These are phyloP conservation scores for Cladophialophora bantiana DNA, from an alignment of 2,329 filamentous ascomycete species.

Conservation along the genomic window DNA sequence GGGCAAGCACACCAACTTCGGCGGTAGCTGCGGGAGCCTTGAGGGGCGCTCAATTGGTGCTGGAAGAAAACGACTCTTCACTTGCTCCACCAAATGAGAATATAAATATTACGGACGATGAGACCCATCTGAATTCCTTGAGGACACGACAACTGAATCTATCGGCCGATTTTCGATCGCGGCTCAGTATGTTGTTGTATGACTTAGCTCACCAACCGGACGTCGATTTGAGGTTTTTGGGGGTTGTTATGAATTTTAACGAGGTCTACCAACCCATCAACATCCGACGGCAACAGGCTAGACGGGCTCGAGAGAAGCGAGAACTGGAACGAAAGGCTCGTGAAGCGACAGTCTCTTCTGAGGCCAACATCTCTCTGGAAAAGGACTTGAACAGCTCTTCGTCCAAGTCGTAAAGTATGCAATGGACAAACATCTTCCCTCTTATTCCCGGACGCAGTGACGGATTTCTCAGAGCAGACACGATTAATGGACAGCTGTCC, in stretches of 20 bases:
- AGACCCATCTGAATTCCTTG: slow-evolving; percentile 75
- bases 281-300: slow-evolving; percentile 60
- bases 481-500: background rate
- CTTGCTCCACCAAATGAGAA: slow-evolving; percentile 18
- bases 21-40: slow-evolving; percentile 16
- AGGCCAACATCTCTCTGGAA: slow-evolving; percentile 32
- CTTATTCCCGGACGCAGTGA: background rate
- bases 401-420: slow-evolving; percentile 35
- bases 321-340: slow-evolving; percentile 33
- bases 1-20: slow-evolving; percentile 40
- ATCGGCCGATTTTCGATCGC: slow-evolving; percentile 75
- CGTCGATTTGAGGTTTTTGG: slow-evolving; percentile 92
- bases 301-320: slow-evolving; percentile 41
- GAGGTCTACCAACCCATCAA: slow-evolving; percentile 86
- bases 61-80: slow-evolving; percentile 37
- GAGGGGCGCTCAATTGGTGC: slow-evolving; percentile 21
- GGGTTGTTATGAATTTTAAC: slow-evolving; percentile 99
- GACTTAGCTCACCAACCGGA: slow-evolving; percentile 94
- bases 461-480: background rate
- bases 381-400: slow-evolving; percentile 34
- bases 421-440: background rate
- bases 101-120: slow-evolving; percentile 47
- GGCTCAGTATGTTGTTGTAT: slow-evolving; percentile 81
- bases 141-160: slow-evolving; percentile 75
- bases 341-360: slow-evolving; percentile 30